Percentiles rank a stretch among this genome's conserved stretches.
These are phyloP conservation scores for Fusarium xylarioides DNA, from an alignment of 2,329 filamentous ascomycete species.

Conservation along the genomic window DNA sequence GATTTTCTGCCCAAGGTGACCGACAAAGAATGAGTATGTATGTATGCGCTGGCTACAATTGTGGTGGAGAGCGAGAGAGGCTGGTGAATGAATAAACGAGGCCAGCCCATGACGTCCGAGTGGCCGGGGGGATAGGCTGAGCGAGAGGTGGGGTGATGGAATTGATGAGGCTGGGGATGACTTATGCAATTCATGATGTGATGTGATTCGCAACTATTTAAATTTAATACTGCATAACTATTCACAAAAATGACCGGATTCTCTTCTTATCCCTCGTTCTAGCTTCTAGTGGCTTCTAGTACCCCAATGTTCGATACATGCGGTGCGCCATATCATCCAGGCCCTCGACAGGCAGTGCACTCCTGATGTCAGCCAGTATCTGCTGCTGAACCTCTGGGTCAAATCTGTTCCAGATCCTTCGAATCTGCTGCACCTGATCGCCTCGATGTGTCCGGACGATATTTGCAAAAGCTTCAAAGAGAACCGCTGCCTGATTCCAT, in stretches of 20 bases:
- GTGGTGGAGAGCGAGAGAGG: constrained; percentile 33
- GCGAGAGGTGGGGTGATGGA: constrained; percentile 28
- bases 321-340: constrained; percentile 26
- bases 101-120: constrained; percentile 39
- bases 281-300: background rate
- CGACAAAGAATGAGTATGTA: constrained; percentile 13
- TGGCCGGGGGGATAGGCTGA: constrained; percentile 28
- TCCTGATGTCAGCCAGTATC: constrained; percentile 30
- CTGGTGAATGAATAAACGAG: constrained; percentile 35
- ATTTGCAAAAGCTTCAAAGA: constrained; percentile 37
- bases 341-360: constrained; percentile 12
- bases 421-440: constrained; percentile 20
- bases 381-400: constrained; percentile 29
- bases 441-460: constrained; percentile 29
- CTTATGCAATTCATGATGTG: constrained; percentile 31
- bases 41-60: constrained; percentile 24
- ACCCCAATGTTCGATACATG: constrained; percentile 34
- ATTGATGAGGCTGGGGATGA: constrained; percentile 39
- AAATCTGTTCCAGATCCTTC: constrained; percentile 36
- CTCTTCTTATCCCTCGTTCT: background rate
- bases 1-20: constrained; percentile 9
- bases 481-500: constrained; percentile 15
- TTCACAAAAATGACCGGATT: constrained; percentile 17
- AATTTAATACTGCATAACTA: constrained; percentile 1
- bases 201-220: constrained; percentile 14